phyloP scores from a whole-genome alignment of 345 rosid species.

The Pistacia vera region DNA sequence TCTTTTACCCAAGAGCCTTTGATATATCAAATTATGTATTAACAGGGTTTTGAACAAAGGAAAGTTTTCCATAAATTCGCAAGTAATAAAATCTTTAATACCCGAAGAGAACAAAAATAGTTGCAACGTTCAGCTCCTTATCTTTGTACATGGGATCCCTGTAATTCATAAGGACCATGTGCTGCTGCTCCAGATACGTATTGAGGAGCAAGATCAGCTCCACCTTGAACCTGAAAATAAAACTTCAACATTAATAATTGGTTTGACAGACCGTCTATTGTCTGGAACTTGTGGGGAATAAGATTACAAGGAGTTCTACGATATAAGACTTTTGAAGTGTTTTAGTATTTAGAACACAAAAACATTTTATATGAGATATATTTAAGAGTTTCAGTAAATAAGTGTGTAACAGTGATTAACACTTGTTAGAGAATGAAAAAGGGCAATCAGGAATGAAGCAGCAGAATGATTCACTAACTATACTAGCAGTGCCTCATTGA shows the following conservation, averaged over 20 bases:
- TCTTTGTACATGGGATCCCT: background rate
- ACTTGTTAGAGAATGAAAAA: background rate
- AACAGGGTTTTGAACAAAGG: background rate
- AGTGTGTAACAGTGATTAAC: background rate
- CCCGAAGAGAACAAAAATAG: too few species aligned
- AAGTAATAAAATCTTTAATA: too few species aligned
- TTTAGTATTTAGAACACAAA: background rate
- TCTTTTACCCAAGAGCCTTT: background rate
- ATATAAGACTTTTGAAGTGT: background rate
- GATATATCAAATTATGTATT: background rate
- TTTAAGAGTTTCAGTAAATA: background rate
- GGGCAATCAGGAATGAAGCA: too few species aligned
- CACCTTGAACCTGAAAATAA: slow-evolving; percentile 28
- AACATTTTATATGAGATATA: background rate
- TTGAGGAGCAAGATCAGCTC: slow-evolving; percentile 5
- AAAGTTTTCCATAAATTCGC: background rate
- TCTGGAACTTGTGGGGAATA: background rate
- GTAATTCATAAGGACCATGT: background rate
- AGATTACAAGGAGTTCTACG: background rate
- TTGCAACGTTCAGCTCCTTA: too few species aligned
- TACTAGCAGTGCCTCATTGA: background rate
- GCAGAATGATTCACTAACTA: too few species aligned
- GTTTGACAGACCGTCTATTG: background rate
- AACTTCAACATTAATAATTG: background rate
- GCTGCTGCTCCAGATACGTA: slow-evolving; percentile 10